These are phyloP conservation scores for Mediolabrus comicus DNA, from an alignment of 108 stramenopile species.

Conservation along the genomic window DNA sequence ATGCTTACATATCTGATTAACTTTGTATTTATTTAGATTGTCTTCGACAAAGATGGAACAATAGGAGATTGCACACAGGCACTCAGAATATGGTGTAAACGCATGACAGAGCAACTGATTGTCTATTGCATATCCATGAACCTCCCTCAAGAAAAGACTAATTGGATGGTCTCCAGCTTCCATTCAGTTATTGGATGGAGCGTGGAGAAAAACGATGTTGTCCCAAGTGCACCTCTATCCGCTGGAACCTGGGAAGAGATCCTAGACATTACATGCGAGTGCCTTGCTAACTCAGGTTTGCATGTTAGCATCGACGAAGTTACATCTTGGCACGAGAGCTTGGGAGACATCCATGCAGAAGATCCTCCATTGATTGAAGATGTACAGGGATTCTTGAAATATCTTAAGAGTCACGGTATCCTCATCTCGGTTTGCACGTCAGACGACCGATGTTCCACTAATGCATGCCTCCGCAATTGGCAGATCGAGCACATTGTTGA, in stretches of 20 bases:
- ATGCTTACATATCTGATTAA: too few relatives aligned
- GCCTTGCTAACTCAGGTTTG: slow-evolving; percentile 13
- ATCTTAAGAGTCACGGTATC: slow-evolving; percentile 32
- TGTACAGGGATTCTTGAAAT: slow-evolving; percentile 33
- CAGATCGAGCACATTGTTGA: slow-evolving; percentile 41
- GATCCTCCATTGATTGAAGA: slow-evolving; percentile 51
- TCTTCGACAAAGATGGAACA: slow-evolving; percentile 65
- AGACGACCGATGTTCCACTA: slow-evolving; percentile 51
- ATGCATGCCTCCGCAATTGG: slow-evolving; percentile 43
- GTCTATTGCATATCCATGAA: slow-evolving; percentile 1
- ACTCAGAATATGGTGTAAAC: slow-evolving; percentile 32
- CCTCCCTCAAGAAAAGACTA: not conserved
- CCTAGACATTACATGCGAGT: slow-evolving; percentile 11
- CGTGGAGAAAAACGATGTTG: slow-evolving; percentile 17
- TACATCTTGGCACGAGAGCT: slow-evolving; percentile 47
- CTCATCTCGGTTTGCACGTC: slow-evolving; percentile 55
- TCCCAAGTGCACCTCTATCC: slow-evolving; percentile 49
- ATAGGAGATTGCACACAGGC: slow-evolving; percentile 49
- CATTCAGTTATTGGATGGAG: slow-evolving; percentile 54
- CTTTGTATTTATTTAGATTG: slow-evolving; percentile 44
- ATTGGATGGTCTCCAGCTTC: slow-evolving; percentile 26
- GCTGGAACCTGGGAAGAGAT: slow-evolving; percentile 55
- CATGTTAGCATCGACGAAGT: slow-evolving; percentile 17
- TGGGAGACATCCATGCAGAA: slow-evolving; percentile 49
- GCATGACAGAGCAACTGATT: slow-evolving; percentile 37